Conservation (phyloP, 2,329 filamentous ascomycete species). For the Gyromitra esculenta region DNA sequence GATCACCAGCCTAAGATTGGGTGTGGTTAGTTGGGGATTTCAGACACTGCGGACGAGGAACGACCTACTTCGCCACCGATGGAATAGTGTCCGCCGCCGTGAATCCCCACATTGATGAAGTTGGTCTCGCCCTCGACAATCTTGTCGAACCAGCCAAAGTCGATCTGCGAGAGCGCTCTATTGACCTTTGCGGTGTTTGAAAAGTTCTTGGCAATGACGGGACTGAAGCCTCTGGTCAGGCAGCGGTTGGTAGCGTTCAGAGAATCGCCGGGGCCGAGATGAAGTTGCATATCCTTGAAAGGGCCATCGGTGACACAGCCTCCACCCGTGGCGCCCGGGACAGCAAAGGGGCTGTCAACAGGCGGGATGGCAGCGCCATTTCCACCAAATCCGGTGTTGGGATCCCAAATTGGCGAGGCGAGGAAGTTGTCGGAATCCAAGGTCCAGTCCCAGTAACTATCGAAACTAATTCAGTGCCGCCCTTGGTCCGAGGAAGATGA, state of each 20-base stretch:
- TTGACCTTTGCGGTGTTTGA: slow-evolving; percentile 37
- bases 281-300: slow-evolving; percentile 58
- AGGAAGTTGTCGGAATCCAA: slow-evolving; percentile 58
- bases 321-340: slow-evolving; percentile 58
- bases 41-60: background rate
- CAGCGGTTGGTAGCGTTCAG: slow-evolving; percentile 37
- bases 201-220: slow-evolving; percentile 38
- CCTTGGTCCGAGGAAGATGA: background rate
- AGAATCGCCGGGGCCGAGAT: slow-evolving; percentile 32
- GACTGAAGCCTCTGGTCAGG: slow-evolving; percentile 36
- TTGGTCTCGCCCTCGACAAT: slow-evolving; percentile 46
- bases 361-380: slow-evolving; percentile 58
- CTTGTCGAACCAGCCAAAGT: slow-evolving; percentile 48
- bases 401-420: slow-evolving; percentile 36
- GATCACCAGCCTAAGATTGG: slow-evolving; percentile 56
- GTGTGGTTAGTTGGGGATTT: background rate
- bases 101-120: slow-evolving; percentile 42
- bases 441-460: slow-evolving; percentile 61
- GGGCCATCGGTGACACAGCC: slow-evolving; percentile 60
- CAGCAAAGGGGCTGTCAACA: slow-evolving; percentile 51
- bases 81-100: slow-evolving; percentile 43
- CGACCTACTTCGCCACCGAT: slow-evolving; percentile 37
- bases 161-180: slow-evolving; percentile 28
- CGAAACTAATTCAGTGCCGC: background rate
- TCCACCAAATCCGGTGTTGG: slow-evolving; percentile 59